Percentiles rank a stretch among this genome's conserved stretches.
Evolutionary conservation across 805 yeast species (phyloP).

Genomic region (Pichia membranifaciens): DNA sequence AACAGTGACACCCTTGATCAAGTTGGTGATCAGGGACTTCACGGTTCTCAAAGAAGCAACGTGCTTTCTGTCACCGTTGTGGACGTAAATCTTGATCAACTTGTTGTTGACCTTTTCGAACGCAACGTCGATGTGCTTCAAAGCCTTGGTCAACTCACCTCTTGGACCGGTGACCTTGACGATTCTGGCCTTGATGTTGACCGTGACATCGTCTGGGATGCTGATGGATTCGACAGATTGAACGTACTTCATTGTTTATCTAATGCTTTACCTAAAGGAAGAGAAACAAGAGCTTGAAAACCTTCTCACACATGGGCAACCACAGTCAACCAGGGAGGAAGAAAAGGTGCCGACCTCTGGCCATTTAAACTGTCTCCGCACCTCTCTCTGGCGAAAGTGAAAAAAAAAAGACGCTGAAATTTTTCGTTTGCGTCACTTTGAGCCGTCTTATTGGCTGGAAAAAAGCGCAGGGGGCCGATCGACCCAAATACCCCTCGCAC

Average conservation of each 20-base stretch:
- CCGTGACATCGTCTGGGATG: slow-evolving; percentile 88
- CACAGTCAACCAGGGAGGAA: no score
- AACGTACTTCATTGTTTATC: slow-evolving; percentile 51
- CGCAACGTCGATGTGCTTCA: slow-evolving; percentile 92
- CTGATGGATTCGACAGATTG: slow-evolving; percentile 54
- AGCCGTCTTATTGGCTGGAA: background rate
- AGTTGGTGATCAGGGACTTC: slow-evolving; percentile 88
- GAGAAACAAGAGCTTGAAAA: no score
- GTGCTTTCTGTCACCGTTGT: slow-evolving; percentile 99
- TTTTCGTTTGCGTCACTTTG: no score
- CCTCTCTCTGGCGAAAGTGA: no score
- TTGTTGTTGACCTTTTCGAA: slow-evolving; percentile 71
- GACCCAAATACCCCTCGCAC: background rate
- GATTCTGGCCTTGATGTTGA: slow-evolving; percentile 84
- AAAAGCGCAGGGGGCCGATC: background rate
- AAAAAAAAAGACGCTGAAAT: no score
- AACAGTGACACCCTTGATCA: slow-evolving; percentile 97
- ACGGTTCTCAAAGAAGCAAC: slow-evolving; percentile 99
- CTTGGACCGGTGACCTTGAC: slow-evolving; percentile 96
- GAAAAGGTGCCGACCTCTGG: background rate
- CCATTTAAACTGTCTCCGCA: no score
- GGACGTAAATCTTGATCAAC: slow-evolving; percentile 83
- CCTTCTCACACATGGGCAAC: no score
- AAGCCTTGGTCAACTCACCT: slow-evolving; percentile 85
- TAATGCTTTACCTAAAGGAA: no score